Evolutionary conservation across 106 monocot genomes (phyloP).

Genomic region (Alisma plantagoaquatica): DNA sequence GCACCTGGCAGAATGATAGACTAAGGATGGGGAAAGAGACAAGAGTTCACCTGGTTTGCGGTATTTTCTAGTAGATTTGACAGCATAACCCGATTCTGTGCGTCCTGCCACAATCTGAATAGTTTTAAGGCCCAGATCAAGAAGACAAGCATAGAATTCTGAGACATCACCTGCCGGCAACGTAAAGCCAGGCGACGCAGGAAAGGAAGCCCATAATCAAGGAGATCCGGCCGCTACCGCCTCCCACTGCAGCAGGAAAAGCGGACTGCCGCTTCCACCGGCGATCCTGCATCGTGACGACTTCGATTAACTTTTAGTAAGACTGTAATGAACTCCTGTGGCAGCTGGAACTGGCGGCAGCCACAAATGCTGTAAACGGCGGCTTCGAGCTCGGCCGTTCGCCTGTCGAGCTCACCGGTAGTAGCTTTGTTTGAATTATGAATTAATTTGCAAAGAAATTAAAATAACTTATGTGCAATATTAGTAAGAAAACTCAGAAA

Average conservation of each 20-base stretch:
- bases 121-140: not conserved
- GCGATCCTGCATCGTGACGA: slow-evolving; percentile 52
- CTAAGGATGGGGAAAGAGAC: not conserved
- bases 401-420: too few relatives aligned
- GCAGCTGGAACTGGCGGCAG: too few relatives aligned
- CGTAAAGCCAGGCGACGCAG: slow-evolving; percentile 90
- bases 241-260: slow-evolving; percentile 11
- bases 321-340: slow-evolving; percentile 40
- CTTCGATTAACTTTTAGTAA: too few relatives aligned
- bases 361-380: too few relatives aligned
- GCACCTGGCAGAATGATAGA: too few relatives aligned
- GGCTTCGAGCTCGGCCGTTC: too few relatives aligned
- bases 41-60: slow-evolving; percentile 33
- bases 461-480: too few relatives aligned
- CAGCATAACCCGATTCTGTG: slow-evolving; percentile 66
- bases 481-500: too few relatives aligned
- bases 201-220: slow-evolving; percentile 78
- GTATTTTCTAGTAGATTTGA: slow-evolving; percentile 58
- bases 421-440: too few relatives aligned
- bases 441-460: too few relatives aligned
- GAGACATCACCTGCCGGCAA: slow-evolving; percentile 53
- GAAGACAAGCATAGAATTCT: not conserved
- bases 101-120: slow-evolving; percentile 91
- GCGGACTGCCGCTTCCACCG: slow-evolving; percentile 26
- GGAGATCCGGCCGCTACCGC: slow-evolving; percentile 22